phyloP scores from a whole-genome alignment of 208 protist species.

The Leishmania major region DNA sequence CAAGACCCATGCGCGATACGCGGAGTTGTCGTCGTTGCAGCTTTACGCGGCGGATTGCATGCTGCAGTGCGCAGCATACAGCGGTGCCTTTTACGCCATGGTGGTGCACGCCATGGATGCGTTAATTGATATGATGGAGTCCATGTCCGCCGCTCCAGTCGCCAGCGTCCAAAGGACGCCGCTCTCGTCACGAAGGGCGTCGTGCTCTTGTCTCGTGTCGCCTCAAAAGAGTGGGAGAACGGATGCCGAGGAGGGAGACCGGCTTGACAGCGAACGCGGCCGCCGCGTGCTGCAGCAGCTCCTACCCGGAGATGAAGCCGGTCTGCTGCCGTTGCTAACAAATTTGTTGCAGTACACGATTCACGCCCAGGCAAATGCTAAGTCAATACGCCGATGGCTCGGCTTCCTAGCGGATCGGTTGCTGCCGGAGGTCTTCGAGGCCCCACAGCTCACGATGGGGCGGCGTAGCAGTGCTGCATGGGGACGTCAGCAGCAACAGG shows the following conservation, averaged over 20 bases:
- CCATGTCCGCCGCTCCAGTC: not conserved
- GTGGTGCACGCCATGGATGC: slow-evolving; percentile 53
- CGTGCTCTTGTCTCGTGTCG: slow-evolving; percentile 6
- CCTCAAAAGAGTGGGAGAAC: not conserved
- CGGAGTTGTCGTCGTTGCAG: slow-evolving; percentile 41
- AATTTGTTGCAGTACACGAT: slow-evolving; percentile 53
- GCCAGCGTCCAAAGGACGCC: not conserved
- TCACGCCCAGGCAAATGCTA: slow-evolving; percentile 62
- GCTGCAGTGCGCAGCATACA: slow-evolving; percentile 68
- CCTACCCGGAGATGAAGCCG: slow-evolving; percentile 28
- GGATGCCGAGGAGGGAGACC: not conserved
- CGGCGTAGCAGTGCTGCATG: slow-evolving; percentile 44
- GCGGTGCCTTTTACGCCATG: slow-evolving; percentile 60
- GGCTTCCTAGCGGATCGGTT: slow-evolving; percentile 56
- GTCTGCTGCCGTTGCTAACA: slow-evolving; percentile 68
- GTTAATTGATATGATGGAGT: slow-evolving; percentile 33
- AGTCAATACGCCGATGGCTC: slow-evolving; percentile 68
- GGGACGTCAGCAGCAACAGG: slow-evolving; percentile 29
- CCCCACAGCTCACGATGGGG: slow-evolving; percentile 53
- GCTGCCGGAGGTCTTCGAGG: slow-evolving; percentile 72
- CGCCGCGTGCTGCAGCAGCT: slow-evolving; percentile 19
- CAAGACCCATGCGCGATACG: slow-evolving; percentile 24
- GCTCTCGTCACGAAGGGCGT: not conserved
- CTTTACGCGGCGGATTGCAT: slow-evolving; percentile 73
- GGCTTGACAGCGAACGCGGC: slow-evolving; percentile 2